phyloP scores from a whole-genome alignment of 2,329 filamentous ascomycete species.

The Penicillium sp. region DNA sequence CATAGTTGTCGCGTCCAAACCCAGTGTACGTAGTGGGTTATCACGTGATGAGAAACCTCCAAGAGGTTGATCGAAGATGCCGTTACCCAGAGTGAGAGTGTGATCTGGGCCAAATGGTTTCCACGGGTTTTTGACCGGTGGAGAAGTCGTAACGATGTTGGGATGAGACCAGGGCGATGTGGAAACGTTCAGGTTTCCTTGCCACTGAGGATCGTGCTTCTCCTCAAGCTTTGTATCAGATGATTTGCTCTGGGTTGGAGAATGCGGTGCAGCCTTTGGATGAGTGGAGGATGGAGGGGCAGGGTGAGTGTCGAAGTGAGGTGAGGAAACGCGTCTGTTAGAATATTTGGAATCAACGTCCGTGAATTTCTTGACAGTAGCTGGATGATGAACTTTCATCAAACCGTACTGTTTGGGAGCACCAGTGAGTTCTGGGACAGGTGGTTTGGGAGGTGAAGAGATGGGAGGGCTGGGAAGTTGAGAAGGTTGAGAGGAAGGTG shows the following conservation, averaged over 20 bases:
- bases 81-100: constrained; percentile 60
- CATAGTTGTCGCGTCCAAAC: constrained; percentile 41
- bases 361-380: constrained; percentile 48
- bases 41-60: constrained; percentile 46
- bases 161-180: constrained; percentile 38
- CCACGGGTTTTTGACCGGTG: constrained; percentile 53
- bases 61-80: constrained; percentile 57
- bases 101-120: constrained; percentile 54
- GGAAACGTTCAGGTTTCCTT: constrained; percentile 36
- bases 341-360: constrained; percentile 35
- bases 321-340: constrained; percentile 32
- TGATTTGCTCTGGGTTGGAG: constrained; percentile 13
- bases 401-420: constrained; percentile 59
- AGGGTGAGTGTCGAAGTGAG: constrained; percentile 30
- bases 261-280: constrained; percentile 1
- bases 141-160: constrained; percentile 34
- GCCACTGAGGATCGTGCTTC: constrained; percentile 34
- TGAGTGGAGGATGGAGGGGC: constrained; percentile 22
- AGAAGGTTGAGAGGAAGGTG: constrained; percentile 4
- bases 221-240: constrained; percentile 33
- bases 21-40: constrained; percentile 41
- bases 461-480: constrained; percentile 23
- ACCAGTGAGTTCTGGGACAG: constrained; percentile 54
- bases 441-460: constrained; percentile 56
- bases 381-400: constrained; percentile 59